phyloP scores from a whole-genome alignment of 2,329 filamentous ascomycete genomes.

The Fusarium dimerum region DNA sequence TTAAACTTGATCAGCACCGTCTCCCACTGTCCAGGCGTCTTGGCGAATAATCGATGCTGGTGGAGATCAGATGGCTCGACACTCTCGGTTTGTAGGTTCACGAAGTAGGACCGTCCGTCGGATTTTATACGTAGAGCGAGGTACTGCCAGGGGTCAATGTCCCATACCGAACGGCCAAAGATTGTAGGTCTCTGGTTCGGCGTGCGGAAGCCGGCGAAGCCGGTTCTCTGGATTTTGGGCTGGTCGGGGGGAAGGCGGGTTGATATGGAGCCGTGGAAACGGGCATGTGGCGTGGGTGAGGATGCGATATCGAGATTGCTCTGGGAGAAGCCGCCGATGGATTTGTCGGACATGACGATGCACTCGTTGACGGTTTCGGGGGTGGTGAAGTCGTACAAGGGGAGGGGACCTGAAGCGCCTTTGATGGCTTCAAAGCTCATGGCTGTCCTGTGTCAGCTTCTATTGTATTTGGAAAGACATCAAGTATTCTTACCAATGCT shows the following conservation, averaged over 20 bases:
- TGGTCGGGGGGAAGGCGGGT: conserved; percentile 75
- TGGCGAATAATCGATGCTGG: conserved; percentile 84
- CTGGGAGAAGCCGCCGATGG: conserved; percentile 84
- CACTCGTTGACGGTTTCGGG: conserved; percentile 49
- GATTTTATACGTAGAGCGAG: conserved; percentile 87
- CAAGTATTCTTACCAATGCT: conserved; percentile 48
- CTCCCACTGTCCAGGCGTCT: conserved; percentile 85
- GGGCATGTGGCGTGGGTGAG: conserved; percentile 54
- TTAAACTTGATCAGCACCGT: conserved; percentile 89
- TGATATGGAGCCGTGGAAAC: conserved; percentile 87
- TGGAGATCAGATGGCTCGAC: conserved; percentile 95
- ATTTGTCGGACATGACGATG: conserved; percentile 83
- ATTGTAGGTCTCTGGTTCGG: conserved; percentile 72
- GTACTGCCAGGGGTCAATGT: conserved; percentile 86
- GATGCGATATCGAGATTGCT: conserved; percentile 67
- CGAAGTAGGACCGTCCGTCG: conserved; percentile 87
- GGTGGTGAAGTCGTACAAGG: conserved; percentile 64
- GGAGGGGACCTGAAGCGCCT: conserved; percentile 62
- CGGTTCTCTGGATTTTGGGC: conserved; percentile 74
- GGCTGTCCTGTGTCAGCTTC: conserved; percentile 44
- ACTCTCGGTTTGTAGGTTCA: conserved; percentile 94
- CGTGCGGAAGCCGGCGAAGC: conserved; percentile 90
- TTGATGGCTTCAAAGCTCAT: conserved; percentile 70
- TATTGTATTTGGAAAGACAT: fast-evolving
- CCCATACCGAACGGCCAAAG: conserved; percentile 86